These are phyloP conservation scores for Zancudomyces culisetae DNA, from an alignment of 371 early-diverging fungal species.

Conservation along the genomic window DNA sequence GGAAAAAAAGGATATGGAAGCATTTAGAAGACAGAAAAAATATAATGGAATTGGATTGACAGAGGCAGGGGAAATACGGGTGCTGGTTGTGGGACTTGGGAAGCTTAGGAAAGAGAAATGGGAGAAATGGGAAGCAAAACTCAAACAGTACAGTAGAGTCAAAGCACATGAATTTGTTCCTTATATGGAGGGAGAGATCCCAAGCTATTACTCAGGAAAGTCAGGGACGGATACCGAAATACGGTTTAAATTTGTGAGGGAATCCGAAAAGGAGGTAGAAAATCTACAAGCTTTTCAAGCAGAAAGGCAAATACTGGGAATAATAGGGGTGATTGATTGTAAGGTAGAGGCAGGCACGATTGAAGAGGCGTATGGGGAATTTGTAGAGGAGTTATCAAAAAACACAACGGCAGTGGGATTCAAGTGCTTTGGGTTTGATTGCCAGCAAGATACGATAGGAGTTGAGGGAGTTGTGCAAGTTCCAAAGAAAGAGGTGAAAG, in stretches of 20 bases:
- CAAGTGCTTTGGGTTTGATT: slow-evolving; percentile 20
- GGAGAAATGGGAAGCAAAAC: slow-evolving; percentile 9
- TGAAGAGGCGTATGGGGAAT: slow-evolving; percentile 8
- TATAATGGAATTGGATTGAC: slow-evolving; percentile 10
- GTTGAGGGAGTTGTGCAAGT: slow-evolving; percentile 13
- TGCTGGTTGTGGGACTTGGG: slow-evolving; percentile 21
- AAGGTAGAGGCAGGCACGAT: slow-evolving; percentile 2
- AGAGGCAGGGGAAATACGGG: slow-evolving; percentile 19
- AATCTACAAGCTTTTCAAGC: slow-evolving; percentile 23
- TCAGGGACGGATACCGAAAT: slow-evolving; percentile 6
- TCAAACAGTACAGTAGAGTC: slow-evolving; percentile 8
- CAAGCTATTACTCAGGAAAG: slow-evolving; percentile 1
- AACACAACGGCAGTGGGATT: slow-evolving; percentile 17
- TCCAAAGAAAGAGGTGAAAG: slow-evolving; percentile 5
- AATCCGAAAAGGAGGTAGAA: slow-evolving; percentile 12
- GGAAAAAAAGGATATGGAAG: neutral
- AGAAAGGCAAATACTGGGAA: slow-evolving; percentile 18
- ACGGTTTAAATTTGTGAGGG: slow-evolving; percentile 8
- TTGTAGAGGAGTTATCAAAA: slow-evolving; percentile 8
- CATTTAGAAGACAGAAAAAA: neutral
- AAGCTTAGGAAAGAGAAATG: slow-evolving; percentile 10
- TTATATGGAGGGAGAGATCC: slow-evolving; percentile 8
- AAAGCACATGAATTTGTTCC: slow-evolving; percentile 11
- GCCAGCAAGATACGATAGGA: slow-evolving; percentile 5
- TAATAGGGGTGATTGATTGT: slow-evolving; percentile 21